A percentile compares a stretch with the other conserved stretches of the same genome.
These are phyloP conservation scores for Apophysomyces trapeziformis DNA, from an alignment of 371 early-diverging fungal genomes.

Conservation along the genomic window DNA sequence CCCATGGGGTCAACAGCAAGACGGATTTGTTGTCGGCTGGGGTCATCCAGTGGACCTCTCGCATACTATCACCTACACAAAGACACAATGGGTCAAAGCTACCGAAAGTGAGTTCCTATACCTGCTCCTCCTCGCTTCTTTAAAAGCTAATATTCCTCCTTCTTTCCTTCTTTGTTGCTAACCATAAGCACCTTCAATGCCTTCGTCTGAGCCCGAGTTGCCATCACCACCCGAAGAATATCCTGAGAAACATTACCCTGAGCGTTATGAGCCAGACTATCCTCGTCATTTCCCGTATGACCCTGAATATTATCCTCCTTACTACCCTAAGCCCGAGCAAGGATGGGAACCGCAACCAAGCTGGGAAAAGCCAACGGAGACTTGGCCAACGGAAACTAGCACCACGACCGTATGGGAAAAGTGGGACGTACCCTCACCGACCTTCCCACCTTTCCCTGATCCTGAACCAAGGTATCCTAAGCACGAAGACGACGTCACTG, in stretches of 20 bases:
- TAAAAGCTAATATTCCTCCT: not conserved
- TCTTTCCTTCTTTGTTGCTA: too few relatives aligned
- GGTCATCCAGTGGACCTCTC: conserved; percentile 11
- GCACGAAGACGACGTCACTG: too few relatives aligned
- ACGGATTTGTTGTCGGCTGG: conserved; percentile 4
- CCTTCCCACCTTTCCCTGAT: not conserved
- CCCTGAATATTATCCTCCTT: not conserved
- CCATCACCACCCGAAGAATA: too few relatives aligned
- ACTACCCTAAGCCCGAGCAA: too few relatives aligned
- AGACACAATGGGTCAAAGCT: conserved; percentile 14
- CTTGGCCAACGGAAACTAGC: too few relatives aligned
- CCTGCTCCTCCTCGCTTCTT: not conserved
- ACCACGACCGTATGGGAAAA: too few relatives aligned
- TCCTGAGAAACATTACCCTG: not conserved
- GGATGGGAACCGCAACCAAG: too few relatives aligned
- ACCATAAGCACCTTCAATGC: too few relatives aligned
- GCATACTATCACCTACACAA: conserved; percentile 6
- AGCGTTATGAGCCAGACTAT: not conserved
- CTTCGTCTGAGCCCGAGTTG: too few relatives aligned
- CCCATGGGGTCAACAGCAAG: conserved; percentile 9
- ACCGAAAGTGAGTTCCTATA: not conserved
- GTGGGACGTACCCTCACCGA: too few relatives aligned
- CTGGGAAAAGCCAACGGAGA: too few relatives aligned
- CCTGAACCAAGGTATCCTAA: not conserved
- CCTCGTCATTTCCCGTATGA: conserved; percentile 3